Base-by-base conservation (phyloP, 768 basidiomycete genomes). In the Boletus reticuloceps region DNA sequence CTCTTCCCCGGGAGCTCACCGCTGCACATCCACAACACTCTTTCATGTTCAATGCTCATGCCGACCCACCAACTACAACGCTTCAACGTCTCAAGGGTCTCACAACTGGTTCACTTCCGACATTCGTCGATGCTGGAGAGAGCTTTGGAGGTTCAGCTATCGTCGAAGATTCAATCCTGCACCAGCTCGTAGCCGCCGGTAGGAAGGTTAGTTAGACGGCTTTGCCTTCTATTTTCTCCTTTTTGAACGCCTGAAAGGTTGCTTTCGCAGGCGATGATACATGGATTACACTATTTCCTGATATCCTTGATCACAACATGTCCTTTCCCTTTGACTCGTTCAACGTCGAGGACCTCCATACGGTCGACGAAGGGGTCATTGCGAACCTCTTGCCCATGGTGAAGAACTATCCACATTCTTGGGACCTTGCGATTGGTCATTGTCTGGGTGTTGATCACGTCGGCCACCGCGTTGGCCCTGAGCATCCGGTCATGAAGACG, bases 241-340 rank as follows among this genome's bases (percentile, higher is more conserved):
- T 41, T 58, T 50, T 45, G 46, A 47, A 58, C 42, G 7, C 52
- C 34, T 55, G 53, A 72, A 75, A 89, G 81, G 73, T 91, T 49
- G 91, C 89, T 1, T 89, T 98, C 68, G 92, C 92, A 85, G 96
- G 97, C 0, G 96, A 98, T 65, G 94, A 98, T 69, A 99, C 97
- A 0, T 99, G 97, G 97, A 82, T 89, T 71, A 82, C 86, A 1
- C 82, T 95, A 13, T 99, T 94, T 66, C 92, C 95, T 0, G 74
- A 81, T 50, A 74, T 83, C 6, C 94, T 98, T 61, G 76, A 80
- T 29, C 69, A 75, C 14, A 85, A 90, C 64, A 84, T 89, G 77
- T 79, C 88, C 1, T 88, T 84, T 65, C 88, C 95, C 0, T 98
- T 85, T 67, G 95, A 97, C 71, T 97, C 94, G 0, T 98, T 99